Percentiles rank a stretch among this genome's conserved stretches.
These are phyloP conservation scores for Diaporthe velutina DNA, from an alignment of 2,329 filamentous ascomycete species.

Conservation along the genomic window DNA sequence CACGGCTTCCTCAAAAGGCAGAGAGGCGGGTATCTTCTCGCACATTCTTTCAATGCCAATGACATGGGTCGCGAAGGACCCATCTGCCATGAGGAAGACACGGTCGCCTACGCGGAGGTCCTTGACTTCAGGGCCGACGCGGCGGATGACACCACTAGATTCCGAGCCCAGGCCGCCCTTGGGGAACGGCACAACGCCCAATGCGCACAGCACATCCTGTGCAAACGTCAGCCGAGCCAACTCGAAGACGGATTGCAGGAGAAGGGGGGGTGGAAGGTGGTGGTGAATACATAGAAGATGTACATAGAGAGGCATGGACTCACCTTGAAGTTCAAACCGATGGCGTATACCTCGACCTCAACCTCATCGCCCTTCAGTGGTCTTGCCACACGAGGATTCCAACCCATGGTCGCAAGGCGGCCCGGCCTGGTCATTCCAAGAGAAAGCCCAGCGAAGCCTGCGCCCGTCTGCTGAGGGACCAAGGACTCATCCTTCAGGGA, in stretches of 20 bases:
- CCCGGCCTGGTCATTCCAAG: not conserved
- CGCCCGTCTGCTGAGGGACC: too few species aligned
- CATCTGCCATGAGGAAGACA: constrained; percentile 3
- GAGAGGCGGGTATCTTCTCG: constrained; percentile 15
- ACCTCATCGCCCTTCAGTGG: constrained; percentile 22
- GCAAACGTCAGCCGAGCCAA: too few species aligned
- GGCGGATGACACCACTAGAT: constrained; percentile 43
- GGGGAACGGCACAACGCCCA: constrained; percentile 41
- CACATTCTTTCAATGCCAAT: not conserved
- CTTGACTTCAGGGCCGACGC: constrained; percentile 21
- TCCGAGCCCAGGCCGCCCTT: constrained; percentile 45
- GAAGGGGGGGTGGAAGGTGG: too few species aligned
- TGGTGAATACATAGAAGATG: too few species aligned
- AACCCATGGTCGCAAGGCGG: not conserved
- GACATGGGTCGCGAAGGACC: constrained; percentile 8
- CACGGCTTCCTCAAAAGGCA: constrained; percentile 24
- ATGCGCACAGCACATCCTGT: constrained; percentile 33
- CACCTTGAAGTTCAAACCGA: constrained; percentile 33
- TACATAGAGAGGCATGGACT: too few species aligned
- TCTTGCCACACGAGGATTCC: not conserved
- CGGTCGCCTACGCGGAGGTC: constrained; percentile 29
- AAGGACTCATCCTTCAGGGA: too few species aligned
- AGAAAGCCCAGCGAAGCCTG: too few species aligned
- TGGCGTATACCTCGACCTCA: constrained; percentile 36
- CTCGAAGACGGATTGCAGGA: too few species aligned